Base-by-base conservation (phyloP, 2,329 filamentous ascomycete genomes). In the Fusarium pseudoanthophilum region DNA sequence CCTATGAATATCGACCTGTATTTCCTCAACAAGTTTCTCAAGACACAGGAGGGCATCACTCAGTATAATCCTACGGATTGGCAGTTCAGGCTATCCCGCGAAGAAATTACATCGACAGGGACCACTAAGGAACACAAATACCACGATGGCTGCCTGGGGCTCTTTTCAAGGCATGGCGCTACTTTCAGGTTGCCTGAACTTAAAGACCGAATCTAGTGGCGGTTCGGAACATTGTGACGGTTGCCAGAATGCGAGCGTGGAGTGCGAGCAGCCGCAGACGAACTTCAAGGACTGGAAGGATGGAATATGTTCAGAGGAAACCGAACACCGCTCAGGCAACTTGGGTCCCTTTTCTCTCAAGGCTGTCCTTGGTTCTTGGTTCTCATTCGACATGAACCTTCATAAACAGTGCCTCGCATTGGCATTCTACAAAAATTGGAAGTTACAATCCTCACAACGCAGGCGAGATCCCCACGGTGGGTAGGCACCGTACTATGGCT, bases 171-270 rank as follows among this genome's bases (percentile, higher is more conserved):
- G 9, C 18, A 46, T 7, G 0, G 0, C 2, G 10, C 20, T 10
- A 5, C 45, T 10, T 20, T 26, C 1, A 1, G 3, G 3, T 14
- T 0, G 4, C 24, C 18, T 6, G 6, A 20, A 26, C 0, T 4
- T 10, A 26, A 8, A 6, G 16, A 3, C 45, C 5, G 20, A 21
- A 7, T 9, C 20, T 15, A 11, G 0, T 28, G 9, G 13, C 4
- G 0, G 26, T 2, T 21, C 26, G 0, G 4, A 28, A 28, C 3
- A 28, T 21, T 21, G 26, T 7, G 5, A 21, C 4, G 18, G 4
- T 7, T 10, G 4, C 9, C 26, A 15, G 2, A 3, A 48, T 2
- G 13, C 9, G 9, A 8, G 1, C 5, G 13, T 11, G 6, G 13
- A 21, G 26, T 0, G 13, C 9, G 6, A 21, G 45, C 20, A 21